Percentiles rank a stretch among this genome's conserved stretches.
Evolutionary conservation across 176 grass and related monocot species (phyloP).

Genomic region (Aechmea fasciata): DNA sequence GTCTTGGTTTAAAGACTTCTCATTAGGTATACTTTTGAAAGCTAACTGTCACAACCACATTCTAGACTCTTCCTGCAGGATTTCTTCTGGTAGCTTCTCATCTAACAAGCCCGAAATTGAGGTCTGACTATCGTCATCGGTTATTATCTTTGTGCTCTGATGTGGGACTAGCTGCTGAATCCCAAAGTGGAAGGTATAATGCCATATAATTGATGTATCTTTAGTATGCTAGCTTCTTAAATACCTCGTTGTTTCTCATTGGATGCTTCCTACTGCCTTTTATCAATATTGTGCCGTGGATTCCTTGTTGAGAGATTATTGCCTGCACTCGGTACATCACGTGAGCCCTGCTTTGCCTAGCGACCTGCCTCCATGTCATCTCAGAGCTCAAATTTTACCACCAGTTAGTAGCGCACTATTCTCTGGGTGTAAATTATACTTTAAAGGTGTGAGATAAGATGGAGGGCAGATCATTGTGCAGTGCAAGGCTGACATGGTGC

Average conservation of each 20-base stretch:
- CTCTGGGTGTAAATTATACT: too few species aligned
- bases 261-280: neutral
- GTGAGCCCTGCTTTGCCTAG: too few species aligned
- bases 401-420: too few species aligned
- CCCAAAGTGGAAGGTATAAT: slow-evolving; percentile 76
- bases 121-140: slow-evolving; percentile 90
- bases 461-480: too few species aligned
- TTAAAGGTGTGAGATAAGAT: too few species aligned
- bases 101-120: slow-evolving; percentile 76
- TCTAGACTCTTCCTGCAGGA: slow-evolving; percentile 97
- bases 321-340: too few species aligned
- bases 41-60: slow-evolving; percentile 47
- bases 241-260: neutral
- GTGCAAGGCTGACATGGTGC: too few species aligned
- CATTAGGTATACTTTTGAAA: slow-evolving; percentile 23
- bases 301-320: too few species aligned
- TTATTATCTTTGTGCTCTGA: slow-evolving; percentile 95
- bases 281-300: neutral
- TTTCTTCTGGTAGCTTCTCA: slow-evolving; percentile 89
- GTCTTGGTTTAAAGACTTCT: slow-evolving; percentile 13
- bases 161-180: slow-evolving; percentile 96
- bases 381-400: too few species aligned
- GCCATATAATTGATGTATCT: slow-evolving; percentile 5
- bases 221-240: neutral
- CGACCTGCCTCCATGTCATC: too few species aligned